Evolutionary conservation across 495 filamentous ascomycete genomes (phyloP).

Genomic region (Hypomontagnella submonticulosa): DNA sequence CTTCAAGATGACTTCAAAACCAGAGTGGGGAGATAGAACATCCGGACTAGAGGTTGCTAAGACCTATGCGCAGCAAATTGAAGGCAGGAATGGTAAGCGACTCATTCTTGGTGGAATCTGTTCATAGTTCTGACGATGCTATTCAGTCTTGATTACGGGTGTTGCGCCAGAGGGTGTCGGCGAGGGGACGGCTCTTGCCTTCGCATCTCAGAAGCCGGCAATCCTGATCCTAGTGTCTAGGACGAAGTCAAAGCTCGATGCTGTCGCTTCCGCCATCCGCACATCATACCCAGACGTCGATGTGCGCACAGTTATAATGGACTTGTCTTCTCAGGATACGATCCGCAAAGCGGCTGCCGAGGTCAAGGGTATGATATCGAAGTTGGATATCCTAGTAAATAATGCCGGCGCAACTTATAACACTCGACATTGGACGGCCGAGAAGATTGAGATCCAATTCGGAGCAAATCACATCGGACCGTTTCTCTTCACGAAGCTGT

Average conservation of each 20-base stretch:
- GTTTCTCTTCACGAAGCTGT: conserved; percentile 67
- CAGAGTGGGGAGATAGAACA: conserved; percentile 57
- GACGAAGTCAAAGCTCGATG: conserved; percentile 60
- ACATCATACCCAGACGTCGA: conserved; percentile 48
- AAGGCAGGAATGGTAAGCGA: conserved; percentile 49
- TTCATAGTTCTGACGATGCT: not conserved
- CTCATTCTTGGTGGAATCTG: not conserved
- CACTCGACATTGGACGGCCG: conserved; percentile 48
- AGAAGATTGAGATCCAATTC: conserved; percentile 67
- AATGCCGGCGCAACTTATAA: conserved; percentile 61
- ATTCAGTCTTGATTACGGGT: conserved; percentile 60
- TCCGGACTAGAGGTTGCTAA: conserved; percentile 57
- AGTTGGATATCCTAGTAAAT: conserved; percentile 66
- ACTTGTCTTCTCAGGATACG: conserved; percentile 59
- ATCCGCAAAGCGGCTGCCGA: conserved; percentile 57
- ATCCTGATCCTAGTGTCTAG: conserved; percentile 67
- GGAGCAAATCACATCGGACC: conserved; percentile 70
- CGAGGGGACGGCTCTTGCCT: conserved; percentile 60
- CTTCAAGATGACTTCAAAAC: conserved; percentile 52
- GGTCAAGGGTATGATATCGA: conserved; percentile 52
- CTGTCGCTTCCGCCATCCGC: conserved; percentile 56
- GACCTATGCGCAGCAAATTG: conserved; percentile 53
- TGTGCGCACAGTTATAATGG: conserved; percentile 55
- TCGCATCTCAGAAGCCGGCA: conserved; percentile 63
- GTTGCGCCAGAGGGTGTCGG: conserved; percentile 65